These are phyloP conservation scores for Canna indica DNA, from an alignment of 176 grass and related monocot genomes.

Conservation along the genomic window DNA sequence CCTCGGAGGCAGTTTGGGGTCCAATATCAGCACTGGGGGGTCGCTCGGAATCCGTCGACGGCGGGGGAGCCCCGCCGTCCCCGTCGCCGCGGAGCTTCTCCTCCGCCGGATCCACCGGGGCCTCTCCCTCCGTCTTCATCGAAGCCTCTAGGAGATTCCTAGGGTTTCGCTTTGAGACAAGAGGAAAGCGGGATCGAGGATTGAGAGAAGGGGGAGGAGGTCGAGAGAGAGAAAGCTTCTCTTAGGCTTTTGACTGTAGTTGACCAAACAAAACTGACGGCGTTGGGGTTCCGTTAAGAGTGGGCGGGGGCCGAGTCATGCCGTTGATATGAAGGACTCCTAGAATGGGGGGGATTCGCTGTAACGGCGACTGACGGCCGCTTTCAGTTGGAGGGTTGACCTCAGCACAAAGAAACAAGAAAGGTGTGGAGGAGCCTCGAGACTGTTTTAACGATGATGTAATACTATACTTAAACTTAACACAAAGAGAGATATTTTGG, in stretches of 20 bases:
- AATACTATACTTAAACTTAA: too few species aligned
- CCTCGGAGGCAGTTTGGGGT: background rate
- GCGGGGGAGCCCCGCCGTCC: background rate
- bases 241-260: background rate
- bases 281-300: background rate
- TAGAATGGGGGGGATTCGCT: too few species aligned
- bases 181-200: background rate
- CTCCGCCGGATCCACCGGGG: background rate
- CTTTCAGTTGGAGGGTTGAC: background rate
- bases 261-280: background rate
- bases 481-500: too few species aligned
- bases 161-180: background rate
- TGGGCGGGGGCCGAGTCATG: too few species aligned
- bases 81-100: background rate
- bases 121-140: slow-evolving; percentile 3
- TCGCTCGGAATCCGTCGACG: background rate
- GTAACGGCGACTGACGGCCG: background rate
- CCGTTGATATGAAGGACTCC: too few species aligned
- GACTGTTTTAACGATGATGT: background rate
- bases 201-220: background rate
- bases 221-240: background rate
- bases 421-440: background rate
- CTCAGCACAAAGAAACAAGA: background rate
- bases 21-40: background rate
- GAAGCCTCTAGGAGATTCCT: background rate